Evolutionary conservation across 2,329 filamentous ascomycete genomes (phyloP), one percentile per base, ranked within the genome.

Genomic region (Clonostachys byssicola): DNA sequence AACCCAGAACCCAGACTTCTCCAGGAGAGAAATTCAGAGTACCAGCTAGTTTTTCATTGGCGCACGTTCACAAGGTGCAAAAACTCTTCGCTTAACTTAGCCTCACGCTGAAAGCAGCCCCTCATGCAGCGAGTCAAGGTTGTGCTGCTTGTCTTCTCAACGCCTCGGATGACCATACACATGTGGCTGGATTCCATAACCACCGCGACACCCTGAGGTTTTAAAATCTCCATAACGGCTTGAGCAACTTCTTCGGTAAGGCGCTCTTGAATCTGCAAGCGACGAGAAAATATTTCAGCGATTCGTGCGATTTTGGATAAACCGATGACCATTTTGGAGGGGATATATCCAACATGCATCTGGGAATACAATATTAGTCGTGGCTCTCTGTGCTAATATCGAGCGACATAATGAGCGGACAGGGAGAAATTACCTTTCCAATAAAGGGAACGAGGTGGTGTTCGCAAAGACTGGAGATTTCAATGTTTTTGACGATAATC

Each of bases 281-380:
- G 80, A 45, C 92, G 86, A 41, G 88, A 86, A 71, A 96, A 99
- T 89, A 99, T 95, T 62, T 97, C 92, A 47, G 92, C 94, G 54
- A 99, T 92, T 52, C 94, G 86, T 20, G 92, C 92, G 43, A 99
- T 80, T 66, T 99, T 99, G 34, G 92, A 96, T 45, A 99, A 85
- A 42, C 94, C 94, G 52, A 99, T 90, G 43, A 99, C 92, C 49
- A 91, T 84, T 62, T 90, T 83, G 60, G 86, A 84, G 23, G 94
- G 94, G 52, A 99, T 96, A 68, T 99, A 99, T 49, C 92, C 94
- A 58, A 99, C 96, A 70, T 97, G 94, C 89, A 97, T 96, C 89
- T 30, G 10, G 23, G 23, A 10, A 30, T 30, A 30, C 10, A 95
- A 54, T 8, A 2, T 30, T 30, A 30, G 23, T 30, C 13, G 13